Percentiles rank a stretch among this genome's conserved stretches.
Evolutionary conservation across 371 early-diverging fungal species (phyloP).

Genomic region (Batkoa obscura): DNA sequence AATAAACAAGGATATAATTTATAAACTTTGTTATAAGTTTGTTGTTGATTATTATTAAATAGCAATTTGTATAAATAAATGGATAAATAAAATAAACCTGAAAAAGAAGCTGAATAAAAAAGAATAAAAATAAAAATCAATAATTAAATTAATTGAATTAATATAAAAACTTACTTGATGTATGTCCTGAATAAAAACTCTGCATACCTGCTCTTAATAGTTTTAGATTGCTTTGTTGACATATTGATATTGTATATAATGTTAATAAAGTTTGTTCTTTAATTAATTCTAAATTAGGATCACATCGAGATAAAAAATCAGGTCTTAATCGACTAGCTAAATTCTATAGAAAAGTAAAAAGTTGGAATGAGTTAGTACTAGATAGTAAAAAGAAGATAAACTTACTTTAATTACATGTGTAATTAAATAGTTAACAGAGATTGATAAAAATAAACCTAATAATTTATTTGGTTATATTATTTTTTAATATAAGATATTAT

Average conservation of each 20-base stretch:
- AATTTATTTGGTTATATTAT: no score
- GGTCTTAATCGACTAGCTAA: constrained; percentile 64
- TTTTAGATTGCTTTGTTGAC: constrained; percentile 25
- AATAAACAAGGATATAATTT: constrained; percentile 10
- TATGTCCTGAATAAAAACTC: constrained; percentile 88
- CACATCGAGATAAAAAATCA: constrained; percentile 76
- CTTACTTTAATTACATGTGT: constrained; percentile 2
- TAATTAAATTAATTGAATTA: background rate
- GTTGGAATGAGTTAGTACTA: background rate
- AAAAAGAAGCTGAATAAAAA: constrained; percentile 32
- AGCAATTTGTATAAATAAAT: constrained; percentile 56
- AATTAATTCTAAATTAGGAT: constrained; percentile 18
- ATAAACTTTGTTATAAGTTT: background rate
- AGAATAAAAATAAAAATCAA: background rate
- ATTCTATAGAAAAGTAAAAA: background rate
- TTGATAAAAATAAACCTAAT: constrained; percentile 3
- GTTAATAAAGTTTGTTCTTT: constrained; percentile 18
- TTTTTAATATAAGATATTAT: background rate
- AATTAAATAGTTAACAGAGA: background rate
- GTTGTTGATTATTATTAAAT: constrained; percentile 30
- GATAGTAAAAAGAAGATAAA: background rate
- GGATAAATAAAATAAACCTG: constrained; percentile 45
- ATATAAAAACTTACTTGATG: constrained; percentile 29
- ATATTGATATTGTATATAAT: constrained; percentile 33
- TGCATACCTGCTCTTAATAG: constrained; percentile 62